These are phyloP conservation scores for Plasmodium billcollinsi DNA, from an alignment of 169 alveolate species.

Conservation along the genomic window DNA sequence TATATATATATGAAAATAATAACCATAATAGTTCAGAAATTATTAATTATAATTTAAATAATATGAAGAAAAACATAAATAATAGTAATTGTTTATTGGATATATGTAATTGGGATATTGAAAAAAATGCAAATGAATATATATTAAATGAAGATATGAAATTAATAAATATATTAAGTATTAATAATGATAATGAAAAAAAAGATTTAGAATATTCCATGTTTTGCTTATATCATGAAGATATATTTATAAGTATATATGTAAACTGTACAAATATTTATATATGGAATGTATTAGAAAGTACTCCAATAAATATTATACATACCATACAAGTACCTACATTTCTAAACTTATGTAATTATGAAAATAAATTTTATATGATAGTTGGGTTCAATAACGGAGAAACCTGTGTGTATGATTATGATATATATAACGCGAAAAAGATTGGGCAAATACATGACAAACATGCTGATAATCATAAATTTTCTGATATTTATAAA, in stretches of 20 bases:
- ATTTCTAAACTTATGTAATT: conserved; percentile 55
- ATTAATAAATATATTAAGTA: conserved; percentile 42
- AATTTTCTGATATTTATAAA: neutral
- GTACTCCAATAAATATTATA: conserved; percentile 34
- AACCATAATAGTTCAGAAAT: conserved; percentile 34
- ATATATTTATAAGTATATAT: conserved; percentile 49
- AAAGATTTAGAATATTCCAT: conserved; percentile 64
- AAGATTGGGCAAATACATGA: neutral
- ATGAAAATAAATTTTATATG: conserved; percentile 37
- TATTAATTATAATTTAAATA: conserved; percentile 33
- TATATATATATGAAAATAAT: conserved; percentile 69
- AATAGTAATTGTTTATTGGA: conserved; percentile 37
- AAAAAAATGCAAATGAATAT: conserved; percentile 3
- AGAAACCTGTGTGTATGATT: conserved; percentile 21
- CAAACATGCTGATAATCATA: conserved; percentile 9
- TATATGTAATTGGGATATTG: conserved; percentile 53
- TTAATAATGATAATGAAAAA: conserved; percentile 22
- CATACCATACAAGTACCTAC: conserved; percentile 48
- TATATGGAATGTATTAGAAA: conserved; percentile 52
- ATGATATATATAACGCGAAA: conserved; percentile 40
- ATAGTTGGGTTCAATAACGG: conserved; percentile 57
- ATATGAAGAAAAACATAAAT: conserved; percentile 61
- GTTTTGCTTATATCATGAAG: conserved; percentile 70
- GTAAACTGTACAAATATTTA: conserved; percentile 49
- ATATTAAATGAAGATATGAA: conserved; percentile 49